phyloP scores from a whole-genome alignment of 805 yeast genomes.

The Nakazawaea molendinolei region DNA sequence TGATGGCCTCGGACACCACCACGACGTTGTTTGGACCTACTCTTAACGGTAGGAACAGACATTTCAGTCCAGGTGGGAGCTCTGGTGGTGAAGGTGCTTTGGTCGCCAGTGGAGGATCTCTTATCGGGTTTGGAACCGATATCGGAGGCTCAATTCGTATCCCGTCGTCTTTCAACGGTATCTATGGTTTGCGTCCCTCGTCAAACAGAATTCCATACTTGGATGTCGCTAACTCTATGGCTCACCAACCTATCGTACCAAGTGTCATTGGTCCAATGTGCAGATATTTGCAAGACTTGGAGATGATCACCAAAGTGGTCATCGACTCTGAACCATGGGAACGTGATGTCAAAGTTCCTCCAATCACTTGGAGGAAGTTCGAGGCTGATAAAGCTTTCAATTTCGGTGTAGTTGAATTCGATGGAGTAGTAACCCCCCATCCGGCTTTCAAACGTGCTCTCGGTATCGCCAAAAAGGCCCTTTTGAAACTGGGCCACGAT shows the following conservation, averaged over 20 bases:
- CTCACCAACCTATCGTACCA: constrained; percentile 24
- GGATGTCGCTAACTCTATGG: constrained; percentile 25
- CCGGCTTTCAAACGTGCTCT: constrained; percentile 48
- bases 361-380: constrained; percentile 40
- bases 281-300: constrained; percentile 24
- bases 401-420: constrained; percentile 37
- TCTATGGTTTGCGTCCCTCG: constrained; percentile 27
- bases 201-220: constrained; percentile 29
- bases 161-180: constrained; percentile 27
- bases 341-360: constrained; percentile 42
- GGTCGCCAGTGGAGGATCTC: constrained; percentile 43
- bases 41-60: constrained; percentile 42
- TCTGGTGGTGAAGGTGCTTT: constrained; percentile 63
- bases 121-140: constrained; percentile 33
- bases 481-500: constrained; percentile 39
- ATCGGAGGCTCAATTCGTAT: constrained; percentile 32
- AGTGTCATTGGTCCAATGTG: constrained; percentile 32
- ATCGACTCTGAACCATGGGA: constrained; percentile 37
- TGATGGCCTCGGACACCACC: constrained; percentile 54
- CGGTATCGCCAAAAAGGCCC: constrained; percentile 19
- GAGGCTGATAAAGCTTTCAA: constrained; percentile 24
- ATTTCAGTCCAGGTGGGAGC: constrained; percentile 55
- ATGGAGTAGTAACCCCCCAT: constrained; percentile 36
- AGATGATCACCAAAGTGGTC: constrained; percentile 30
- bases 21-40: constrained; percentile 47